phyloP scores from a whole-genome alignment of 768 basidiomycete species.

The Calvatia gigantea region DNA sequence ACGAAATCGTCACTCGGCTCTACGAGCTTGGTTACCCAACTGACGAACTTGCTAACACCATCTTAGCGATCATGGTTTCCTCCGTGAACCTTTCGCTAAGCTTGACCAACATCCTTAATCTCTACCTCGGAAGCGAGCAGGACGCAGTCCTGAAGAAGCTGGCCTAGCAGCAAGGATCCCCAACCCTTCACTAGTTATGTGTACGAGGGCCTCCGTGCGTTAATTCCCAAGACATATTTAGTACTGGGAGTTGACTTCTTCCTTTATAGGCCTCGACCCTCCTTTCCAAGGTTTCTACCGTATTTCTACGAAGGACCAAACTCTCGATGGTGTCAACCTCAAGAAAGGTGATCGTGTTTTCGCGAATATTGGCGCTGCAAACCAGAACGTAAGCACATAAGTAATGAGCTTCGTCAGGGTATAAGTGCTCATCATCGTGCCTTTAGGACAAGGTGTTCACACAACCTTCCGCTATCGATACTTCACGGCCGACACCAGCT shows the following conservation, averaged over 20 bases:
- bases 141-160: conserved; percentile 32
- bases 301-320: conserved; percentile 44
- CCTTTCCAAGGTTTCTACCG: conserved; percentile 69
- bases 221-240: background rate
- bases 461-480: conserved; percentile 40
- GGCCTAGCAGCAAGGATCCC: conserved; percentile 26
- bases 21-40: conserved; percentile 50
- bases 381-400: conserved; percentile 45
- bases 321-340: conserved; percentile 37
- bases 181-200: conserved; percentile 53
- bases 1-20: conserved; percentile 55
- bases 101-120: conserved; percentile 62
- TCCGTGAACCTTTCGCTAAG: conserved; percentile 69
- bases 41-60: conserved; percentile 63
- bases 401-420: background rate
- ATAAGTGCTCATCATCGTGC: background rate
- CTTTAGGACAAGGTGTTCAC: conserved; percentile 49
- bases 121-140: conserved; percentile 54
- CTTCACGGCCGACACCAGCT: conserved; percentile 40
- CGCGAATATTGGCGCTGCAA: conserved; percentile 56
- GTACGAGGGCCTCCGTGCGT: conserved; percentile 68
- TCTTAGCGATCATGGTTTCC: conserved; percentile 69
- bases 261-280: conserved; percentile 60
- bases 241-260: background rate
- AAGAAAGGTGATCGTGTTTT: conserved; percentile 55